Evolutionary conservation across 768 basidiomycete genomes (phyloP).

Genomic region (Kwoniella sp.): DNA sequence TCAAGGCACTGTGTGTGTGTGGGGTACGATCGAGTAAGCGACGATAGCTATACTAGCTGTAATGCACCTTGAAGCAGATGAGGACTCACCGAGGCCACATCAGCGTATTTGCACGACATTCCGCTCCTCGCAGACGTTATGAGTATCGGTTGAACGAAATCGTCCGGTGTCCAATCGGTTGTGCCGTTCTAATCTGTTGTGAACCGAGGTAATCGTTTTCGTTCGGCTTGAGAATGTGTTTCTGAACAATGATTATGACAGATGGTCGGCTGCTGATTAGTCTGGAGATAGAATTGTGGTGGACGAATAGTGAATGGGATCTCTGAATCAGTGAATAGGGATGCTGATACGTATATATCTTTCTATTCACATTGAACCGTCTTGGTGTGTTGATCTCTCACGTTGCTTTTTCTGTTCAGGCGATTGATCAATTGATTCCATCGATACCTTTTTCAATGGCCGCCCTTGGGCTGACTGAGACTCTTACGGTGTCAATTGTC

Average conservation of each 20-base stretch:
- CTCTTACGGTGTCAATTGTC: not conserved
- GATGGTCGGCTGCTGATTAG: too few relatives aligned
- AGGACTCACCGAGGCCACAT: not conserved
- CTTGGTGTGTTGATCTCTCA: too few relatives aligned
- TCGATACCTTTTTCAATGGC: not conserved
- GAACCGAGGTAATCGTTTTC: too few relatives aligned
- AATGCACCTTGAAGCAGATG: not conserved
- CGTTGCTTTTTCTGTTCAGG: not conserved
- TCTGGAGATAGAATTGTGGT: too few relatives aligned
- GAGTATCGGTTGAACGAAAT: too few relatives aligned
- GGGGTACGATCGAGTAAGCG: too few relatives aligned
- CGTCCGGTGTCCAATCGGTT: too few relatives aligned
- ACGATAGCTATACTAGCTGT: not conserved
- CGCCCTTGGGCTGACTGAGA: not conserved
- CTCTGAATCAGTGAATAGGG: not conserved
- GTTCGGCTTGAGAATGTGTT: too few relatives aligned
- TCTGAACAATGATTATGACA: too few relatives aligned
- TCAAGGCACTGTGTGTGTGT: conserved; percentile 24
- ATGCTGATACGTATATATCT: not conserved
- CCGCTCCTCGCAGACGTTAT: not conserved
- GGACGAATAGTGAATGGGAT: not conserved
- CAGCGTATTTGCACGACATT: not conserved
- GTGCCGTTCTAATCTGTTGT: too few relatives aligned
- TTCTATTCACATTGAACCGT: too few relatives aligned
- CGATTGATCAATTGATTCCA: not conserved